Conservation (phyloP, 768 basidiomycete genomes). For the Agrocybe pediades region DNA sequence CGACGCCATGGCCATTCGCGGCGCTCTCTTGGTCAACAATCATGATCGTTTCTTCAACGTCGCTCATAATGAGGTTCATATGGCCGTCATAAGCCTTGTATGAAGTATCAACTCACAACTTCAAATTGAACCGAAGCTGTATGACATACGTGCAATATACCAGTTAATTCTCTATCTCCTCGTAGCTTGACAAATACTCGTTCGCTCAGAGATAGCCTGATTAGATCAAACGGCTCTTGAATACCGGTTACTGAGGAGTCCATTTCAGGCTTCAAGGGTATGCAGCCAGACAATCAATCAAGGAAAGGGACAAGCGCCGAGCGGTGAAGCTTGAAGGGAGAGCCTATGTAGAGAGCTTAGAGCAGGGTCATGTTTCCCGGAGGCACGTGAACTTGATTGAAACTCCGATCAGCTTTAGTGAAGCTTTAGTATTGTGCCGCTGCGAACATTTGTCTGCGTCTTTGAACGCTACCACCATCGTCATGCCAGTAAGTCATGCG, state of each 20-base stretch:
- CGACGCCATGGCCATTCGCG: constrained; percentile 55
- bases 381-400: constrained; percentile 24
- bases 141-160: constrained; percentile 87
- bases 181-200: constrained; percentile 97
- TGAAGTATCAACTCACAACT: constrained; percentile 12
- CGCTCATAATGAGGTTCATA: constrained; percentile 98
- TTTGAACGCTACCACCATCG: constrained; percentile 22
- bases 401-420: constrained; percentile 26
- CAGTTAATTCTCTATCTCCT: constrained; percentile 90
- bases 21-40: constrained; percentile 87
- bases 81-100: constrained; percentile 98
- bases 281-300: constrained; percentile 1
- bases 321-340: background rate
- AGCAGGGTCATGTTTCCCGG: background rate
- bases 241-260: constrained; percentile 74
- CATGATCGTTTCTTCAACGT: constrained; percentile 97
- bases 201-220: constrained; percentile 94
- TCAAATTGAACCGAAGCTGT: constrained; percentile 5
- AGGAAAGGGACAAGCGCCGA: background rate
- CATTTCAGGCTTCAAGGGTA: constrained; percentile 41
- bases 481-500: constrained; percentile 64
- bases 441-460: background rate
- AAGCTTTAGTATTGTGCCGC: background rate
- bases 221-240: constrained; percentile 97
- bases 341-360: background rate